These are phyloP conservation scores for Zizania palustris DNA, from an alignment of 202 grass and related monocot species.

Conservation along the genomic window DNA sequence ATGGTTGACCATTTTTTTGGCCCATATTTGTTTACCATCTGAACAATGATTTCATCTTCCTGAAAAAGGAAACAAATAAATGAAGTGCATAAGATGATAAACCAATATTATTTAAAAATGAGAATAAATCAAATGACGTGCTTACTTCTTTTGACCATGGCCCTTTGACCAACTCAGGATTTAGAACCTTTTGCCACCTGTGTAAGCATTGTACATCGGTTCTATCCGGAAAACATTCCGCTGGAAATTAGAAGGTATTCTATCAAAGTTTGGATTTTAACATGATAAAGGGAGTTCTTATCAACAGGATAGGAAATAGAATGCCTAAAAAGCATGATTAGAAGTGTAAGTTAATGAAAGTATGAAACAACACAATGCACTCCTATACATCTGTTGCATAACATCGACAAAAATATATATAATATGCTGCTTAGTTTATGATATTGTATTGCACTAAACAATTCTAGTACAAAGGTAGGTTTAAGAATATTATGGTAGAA, in stretches of 20 bases:
- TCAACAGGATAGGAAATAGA: conserved; percentile 9
- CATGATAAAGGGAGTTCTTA: conserved; percentile 1
- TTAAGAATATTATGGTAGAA: background rate
- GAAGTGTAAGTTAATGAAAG: conserved; percentile 26
- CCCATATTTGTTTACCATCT: conserved; percentile 93
- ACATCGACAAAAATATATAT: background rate
- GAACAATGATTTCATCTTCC: conserved; percentile 89
- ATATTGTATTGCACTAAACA: background rate
- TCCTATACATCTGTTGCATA: background rate
- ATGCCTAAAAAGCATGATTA: background rate
- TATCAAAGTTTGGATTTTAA: conserved; percentile 36
- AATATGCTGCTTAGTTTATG: background rate
- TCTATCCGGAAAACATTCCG: conserved; percentile 87
- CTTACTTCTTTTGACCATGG: conserved; percentile 98
- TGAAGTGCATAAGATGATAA: background rate
- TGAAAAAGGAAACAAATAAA: conserved; percentile 35
- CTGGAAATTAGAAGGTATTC: conserved; percentile 55
- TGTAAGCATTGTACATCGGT: conserved; percentile 97
- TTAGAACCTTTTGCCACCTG: conserved; percentile 99
- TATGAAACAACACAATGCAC: conserved; percentile 2
- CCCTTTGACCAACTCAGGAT: conserved; percentile 97
- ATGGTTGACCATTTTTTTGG: conserved; percentile 98
- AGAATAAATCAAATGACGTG: conserved; percentile 35
- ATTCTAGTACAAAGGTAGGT: background rate
- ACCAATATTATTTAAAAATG: conserved; percentile 21